phyloP scores from a whole-genome alignment of 225 moss, liverwort and hornwort genomes.

The Polytrichum commune region DNA sequence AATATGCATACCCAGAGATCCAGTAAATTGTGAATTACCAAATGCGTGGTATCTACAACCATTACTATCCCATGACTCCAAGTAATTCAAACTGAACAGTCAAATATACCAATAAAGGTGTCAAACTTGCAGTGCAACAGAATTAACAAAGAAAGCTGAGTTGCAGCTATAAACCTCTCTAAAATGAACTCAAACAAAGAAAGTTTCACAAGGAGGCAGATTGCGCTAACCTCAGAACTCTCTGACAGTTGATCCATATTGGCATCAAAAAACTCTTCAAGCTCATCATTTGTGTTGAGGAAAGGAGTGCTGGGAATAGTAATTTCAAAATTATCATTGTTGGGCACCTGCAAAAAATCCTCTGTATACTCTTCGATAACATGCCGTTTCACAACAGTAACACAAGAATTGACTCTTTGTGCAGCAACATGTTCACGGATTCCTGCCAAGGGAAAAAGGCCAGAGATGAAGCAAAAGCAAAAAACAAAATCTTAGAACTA shows the following conservation, averaged over 20 bases:
- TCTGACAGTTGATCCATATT: conserved; percentile 67
- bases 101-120: too few relatives aligned
- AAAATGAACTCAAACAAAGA: too few relatives aligned
- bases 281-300: conserved; percentile 47
- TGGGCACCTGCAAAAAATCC: conserved; percentile 28
- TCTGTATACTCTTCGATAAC: conserved; percentile 54
- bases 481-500: not conserved
- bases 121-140: too few relatives aligned
- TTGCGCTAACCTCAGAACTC: conserved; percentile 48
- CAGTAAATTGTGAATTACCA: too few relatives aligned
- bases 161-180: not conserved
- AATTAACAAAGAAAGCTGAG: too few relatives aligned
- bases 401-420: conserved; percentile 63
- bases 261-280: conserved; percentile 71
- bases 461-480: not conserved
- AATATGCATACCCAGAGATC: too few relatives aligned
- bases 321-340: conserved; percentile 29
- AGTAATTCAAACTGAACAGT: too few relatives aligned
- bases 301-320: conserved; percentile 35
- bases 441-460: conserved; percentile 34
- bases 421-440: conserved; percentile 70
- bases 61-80: too few relatives aligned
- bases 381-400: conserved; percentile 63
- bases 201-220: not conserved
- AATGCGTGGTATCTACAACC: too few relatives aligned